Conservation (phyloP, 768 basidiomycete species). For the Nevesoporus exiguus region DNA sequence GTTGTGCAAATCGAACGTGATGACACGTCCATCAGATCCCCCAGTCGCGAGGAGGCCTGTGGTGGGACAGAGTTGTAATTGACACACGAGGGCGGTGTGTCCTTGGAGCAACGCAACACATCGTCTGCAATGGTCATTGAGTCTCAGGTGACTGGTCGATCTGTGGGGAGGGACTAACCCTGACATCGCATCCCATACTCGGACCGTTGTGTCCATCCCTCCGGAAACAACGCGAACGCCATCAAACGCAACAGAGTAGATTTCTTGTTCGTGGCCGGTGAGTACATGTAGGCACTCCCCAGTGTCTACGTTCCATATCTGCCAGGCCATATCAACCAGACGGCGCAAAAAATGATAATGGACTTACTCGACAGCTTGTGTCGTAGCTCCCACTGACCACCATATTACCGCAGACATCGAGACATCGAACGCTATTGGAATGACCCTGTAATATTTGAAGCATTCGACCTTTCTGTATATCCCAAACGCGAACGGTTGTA, state of each 20-base stretch:
- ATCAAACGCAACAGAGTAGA: slow-evolving; percentile 90
- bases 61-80: slow-evolving; percentile 71
- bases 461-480: slow-evolving; percentile 75
- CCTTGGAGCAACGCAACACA: slow-evolving; percentile 86
- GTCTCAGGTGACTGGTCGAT: not conserved
- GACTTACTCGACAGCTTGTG: slow-evolving; percentile 70
- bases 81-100: slow-evolving; percentile 90
- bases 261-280: slow-evolving; percentile 80
- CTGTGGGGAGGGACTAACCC: slow-evolving; percentile 55
- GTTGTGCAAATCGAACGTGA: slow-evolving; percentile 56
- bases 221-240: slow-evolving; percentile 80
- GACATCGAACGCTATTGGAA: slow-evolving; percentile 73
- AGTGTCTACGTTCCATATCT: slow-evolving; percentile 91
- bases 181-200: slow-evolving; percentile 83
- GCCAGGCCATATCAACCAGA: not conserved
- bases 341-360: not conserved
- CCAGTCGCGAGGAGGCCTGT: slow-evolving; percentile 67
- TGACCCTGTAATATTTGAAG: slow-evolving; percentile 74
- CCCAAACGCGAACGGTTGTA: slow-evolving; percentile 85
- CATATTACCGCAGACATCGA: slow-evolving; percentile 81
- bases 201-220: slow-evolving; percentile 88
- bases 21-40: slow-evolving; percentile 84
- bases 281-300: slow-evolving; percentile 84
- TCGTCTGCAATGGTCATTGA: slow-evolving; percentile 42
- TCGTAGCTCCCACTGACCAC: slow-evolving; percentile 96